Evolutionary conservation across 208 protist genomes (phyloP).

Genomic region (Naegleria fowleri): DNA sequence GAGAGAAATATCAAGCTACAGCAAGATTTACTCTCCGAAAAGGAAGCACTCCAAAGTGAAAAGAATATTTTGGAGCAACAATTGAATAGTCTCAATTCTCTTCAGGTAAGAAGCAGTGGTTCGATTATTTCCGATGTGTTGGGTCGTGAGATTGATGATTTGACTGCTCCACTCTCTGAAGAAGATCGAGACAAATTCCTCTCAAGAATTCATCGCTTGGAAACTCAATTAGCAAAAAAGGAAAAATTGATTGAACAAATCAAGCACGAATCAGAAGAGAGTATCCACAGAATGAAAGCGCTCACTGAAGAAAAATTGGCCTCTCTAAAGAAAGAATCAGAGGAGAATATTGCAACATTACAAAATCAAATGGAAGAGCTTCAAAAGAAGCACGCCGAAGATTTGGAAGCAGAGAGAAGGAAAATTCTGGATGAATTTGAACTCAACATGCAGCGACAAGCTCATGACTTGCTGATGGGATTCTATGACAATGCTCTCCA

Average conservation of each 20-base stretch:
- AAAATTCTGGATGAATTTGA: neutral
- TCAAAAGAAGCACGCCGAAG: neutral
- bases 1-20: neutral
- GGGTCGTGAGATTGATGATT: neutral
- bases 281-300: neutral
- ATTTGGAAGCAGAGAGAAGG: neutral
- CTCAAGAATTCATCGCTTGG: neutral
- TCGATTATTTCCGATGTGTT: neutral
- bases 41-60: neutral
- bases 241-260: neutral
- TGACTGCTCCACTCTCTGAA: neutral
- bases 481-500: neutral
- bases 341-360: neutral
- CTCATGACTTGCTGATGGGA: neutral
- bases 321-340: neutral
- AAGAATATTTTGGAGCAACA: neutral
- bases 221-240: neutral
- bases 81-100: neutral
- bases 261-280: neutral
- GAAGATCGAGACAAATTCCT: neutral
- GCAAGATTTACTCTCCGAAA: neutral
- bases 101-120: neutral
- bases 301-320: neutral
- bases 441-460: neutral
- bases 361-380: neutral